Base-by-base conservation (phyloP, 345 rosid genomes). In the Eucalyptus sp. region DNA sequence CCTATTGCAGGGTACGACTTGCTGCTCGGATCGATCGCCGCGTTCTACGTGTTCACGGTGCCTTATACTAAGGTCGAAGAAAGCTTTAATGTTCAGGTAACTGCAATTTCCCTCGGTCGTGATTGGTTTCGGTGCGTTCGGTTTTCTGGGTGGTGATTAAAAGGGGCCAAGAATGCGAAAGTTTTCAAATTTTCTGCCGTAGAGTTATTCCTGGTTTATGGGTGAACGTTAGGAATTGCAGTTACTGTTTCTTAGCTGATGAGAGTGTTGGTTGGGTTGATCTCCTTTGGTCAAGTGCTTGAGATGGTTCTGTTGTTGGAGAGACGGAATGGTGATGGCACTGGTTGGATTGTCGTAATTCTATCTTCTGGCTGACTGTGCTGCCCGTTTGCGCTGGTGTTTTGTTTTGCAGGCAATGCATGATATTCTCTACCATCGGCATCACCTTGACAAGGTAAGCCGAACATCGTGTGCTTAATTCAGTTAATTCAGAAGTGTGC, bases 41-140 rank as follows among this genome's bases (percentile, higher is more conserved):
- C 97, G 29, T 92, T 95, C 89, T 98, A 96, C 88, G 96, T 97
- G 86, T 66, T 96, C 87, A 90, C 91, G 93, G 94, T 93, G 52
- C 99, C 98, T 27, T 98, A 93, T 90, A 98, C 99, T 50, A 98
- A 98, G 93, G 99, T 98, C 51, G 99, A 98, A 93, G 99, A 98
- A 91, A 97, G 99, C 96, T 98, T 98, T 93, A 97, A 96, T 88
- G 86, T 98, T 88, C 99, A 97, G 98, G 99, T 95, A 48, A 3
- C 24, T n/a, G n/a, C 17, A 37, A 37, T 27, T 87, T 71, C 18
- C 20, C 5, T 64, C 15, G 27, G 48, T 20, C 43, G 83, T 41
- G 84, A 76, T 41, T 76, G 48, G 12, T 76, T 20, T 41, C 13
- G 48, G 48, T 11, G 48, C 14, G 84, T 76, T 76, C 16, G 24